Conservation (phyloP, 1,284 basidiomycete species). For the Porodaedalea pini region DNA sequence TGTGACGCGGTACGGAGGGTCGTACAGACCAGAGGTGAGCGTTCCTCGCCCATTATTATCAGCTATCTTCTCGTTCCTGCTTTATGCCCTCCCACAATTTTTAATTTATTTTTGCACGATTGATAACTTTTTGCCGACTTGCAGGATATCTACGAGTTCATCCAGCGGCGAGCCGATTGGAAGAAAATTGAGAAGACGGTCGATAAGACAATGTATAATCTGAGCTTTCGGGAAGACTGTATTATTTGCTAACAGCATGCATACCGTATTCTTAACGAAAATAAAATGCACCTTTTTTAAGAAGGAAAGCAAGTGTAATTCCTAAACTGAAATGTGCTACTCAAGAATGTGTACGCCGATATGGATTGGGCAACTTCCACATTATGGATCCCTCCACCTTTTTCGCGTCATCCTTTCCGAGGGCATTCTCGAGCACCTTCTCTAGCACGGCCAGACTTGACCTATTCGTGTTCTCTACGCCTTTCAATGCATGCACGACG, state of each 20-base stretch:
- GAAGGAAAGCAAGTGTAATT: background rate
- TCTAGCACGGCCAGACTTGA: background rate
- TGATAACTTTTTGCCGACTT: background rate
- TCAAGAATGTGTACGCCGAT: too few relatives aligned
- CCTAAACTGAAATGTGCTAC: background rate
- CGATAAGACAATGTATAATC: slow-evolving; percentile 93
- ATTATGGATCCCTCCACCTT: too few relatives aligned
- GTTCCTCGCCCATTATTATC: too few relatives aligned
- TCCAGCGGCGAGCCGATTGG: slow-evolving; percentile 91
- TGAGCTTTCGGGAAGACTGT: slow-evolving; percentile 91
- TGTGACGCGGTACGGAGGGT: slow-evolving; percentile 89
- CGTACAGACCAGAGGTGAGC: slow-evolving; percentile 84
- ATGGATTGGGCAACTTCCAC: too few relatives aligned
- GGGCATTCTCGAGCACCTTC: background rate
- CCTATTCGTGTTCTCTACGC: background rate
- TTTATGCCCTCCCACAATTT: slow-evolving; percentile 23
- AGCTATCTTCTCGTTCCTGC: background rate
- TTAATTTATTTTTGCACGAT: slow-evolving; percentile 13
- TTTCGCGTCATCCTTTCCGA: background rate
- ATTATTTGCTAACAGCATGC: slow-evolving; percentile 40
- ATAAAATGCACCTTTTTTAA: too few relatives aligned
- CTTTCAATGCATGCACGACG: slow-evolving; percentile 5
- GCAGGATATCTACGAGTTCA: slow-evolving; percentile 90
- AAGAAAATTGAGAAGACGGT: slow-evolving; percentile 95
- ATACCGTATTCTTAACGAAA: too few relatives aligned